Evolutionary conservation across 75 land plant species (phyloP), one percentile per base, ranked within the genome.

Genomic region (Adiantum capillusveneris): DNA sequence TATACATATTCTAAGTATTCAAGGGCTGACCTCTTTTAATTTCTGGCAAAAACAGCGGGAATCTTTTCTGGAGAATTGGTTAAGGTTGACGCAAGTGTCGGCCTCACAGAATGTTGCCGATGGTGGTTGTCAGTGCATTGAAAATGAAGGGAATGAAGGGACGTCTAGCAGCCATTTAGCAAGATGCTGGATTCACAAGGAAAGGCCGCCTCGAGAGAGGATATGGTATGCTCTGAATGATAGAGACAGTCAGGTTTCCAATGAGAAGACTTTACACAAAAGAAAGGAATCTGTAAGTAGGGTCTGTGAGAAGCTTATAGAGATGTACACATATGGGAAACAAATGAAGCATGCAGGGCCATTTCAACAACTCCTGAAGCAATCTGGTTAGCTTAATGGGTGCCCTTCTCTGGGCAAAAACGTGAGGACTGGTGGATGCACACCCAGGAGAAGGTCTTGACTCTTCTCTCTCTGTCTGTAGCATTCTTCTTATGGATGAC

Each of bases 321-420:
- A 46, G 1, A 60, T 68, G 70, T 68, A 68, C 29, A 60, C 2
- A 49, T 49, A 59, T 51, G 64, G 70, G 11, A 48, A 48, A n/a
- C n/a, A n/a, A n/a, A n/a, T n/a, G n/a, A n/a, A n/a, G n/a, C n/a
- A n/a, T n/a, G n/a, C n/a, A n/a, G n/a, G n/a, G n/a, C n/a, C n/a
- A n/a, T n/a, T n/a, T n/a, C n/a, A n/a, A n/a, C n/a, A n/a, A n/a
- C n/a, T n/a, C n/a, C n/a, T n/a, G n/a, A n/a, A n/a, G n/a, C n/a
- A n/a, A n/a, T n/a, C n/a, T n/a, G n/a, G n/a, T n/a, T n/a, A n/a
- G n/a, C n/a, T n/a, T n/a, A n/a, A n/a, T n/a, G n/a, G n/a, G n/a
- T n/a, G n/a, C n/a, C n/a, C n/a, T n/a, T n/a, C n/a, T n/a, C n/a
- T n/a, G n/a, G n/a, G n/a, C n/a, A n/a, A n/a, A n/a, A n/a, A n/a